Evolutionary conservation across 2,329 filamentous ascomycete species (phyloP).

Genomic region (Cladophialophora carrionii): DNA sequence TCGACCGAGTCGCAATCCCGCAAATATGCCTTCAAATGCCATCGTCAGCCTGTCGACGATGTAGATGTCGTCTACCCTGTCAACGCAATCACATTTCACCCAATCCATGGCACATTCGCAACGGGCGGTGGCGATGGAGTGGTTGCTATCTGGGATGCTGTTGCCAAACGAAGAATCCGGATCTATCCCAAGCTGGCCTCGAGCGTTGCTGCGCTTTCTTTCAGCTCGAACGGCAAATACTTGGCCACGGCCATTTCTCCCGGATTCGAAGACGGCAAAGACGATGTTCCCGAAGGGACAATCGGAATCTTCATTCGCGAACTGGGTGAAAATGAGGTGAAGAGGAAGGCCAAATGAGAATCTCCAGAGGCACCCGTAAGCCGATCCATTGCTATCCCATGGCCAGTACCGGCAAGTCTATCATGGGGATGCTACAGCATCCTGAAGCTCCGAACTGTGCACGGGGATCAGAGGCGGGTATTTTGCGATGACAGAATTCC

Average conservation of each 20-base stretch:
- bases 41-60: slow-evolving; percentile 72
- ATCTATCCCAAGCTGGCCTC: slow-evolving; percentile 85
- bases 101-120: slow-evolving; percentile 79
- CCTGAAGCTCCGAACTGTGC: slow-evolving; percentile 22
- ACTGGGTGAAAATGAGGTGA: slow-evolving; percentile 83
- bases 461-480: slow-evolving; percentile 37
- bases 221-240: slow-evolving; percentile 75
- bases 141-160: slow-evolving; percentile 90
- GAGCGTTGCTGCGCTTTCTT: slow-evolving; percentile 75
- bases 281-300: slow-evolving; percentile 71
- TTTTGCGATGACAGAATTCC: slow-evolving; percentile 32
- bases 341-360: slow-evolving; percentile 76
- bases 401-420: slow-evolving; percentile 15
- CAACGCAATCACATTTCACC: slow-evolving; percentile 87
- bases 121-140: slow-evolving; percentile 87
- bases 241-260: slow-evolving; percentile 81
- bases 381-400: not conserved
- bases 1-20: slow-evolving; percentile 81
- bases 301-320: slow-evolving; percentile 80
- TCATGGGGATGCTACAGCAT: slow-evolving; percentile 8
- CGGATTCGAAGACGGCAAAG: slow-evolving; percentile 84
- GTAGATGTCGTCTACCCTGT: slow-evolving; percentile 88
- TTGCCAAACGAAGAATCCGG: slow-evolving; percentile 84
- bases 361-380: not conserved
- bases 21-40: slow-evolving; percentile 99